Conservation (phyloP, 495 filamentous ascomycete species). For the Annulohypoxylon nitens region DNA sequence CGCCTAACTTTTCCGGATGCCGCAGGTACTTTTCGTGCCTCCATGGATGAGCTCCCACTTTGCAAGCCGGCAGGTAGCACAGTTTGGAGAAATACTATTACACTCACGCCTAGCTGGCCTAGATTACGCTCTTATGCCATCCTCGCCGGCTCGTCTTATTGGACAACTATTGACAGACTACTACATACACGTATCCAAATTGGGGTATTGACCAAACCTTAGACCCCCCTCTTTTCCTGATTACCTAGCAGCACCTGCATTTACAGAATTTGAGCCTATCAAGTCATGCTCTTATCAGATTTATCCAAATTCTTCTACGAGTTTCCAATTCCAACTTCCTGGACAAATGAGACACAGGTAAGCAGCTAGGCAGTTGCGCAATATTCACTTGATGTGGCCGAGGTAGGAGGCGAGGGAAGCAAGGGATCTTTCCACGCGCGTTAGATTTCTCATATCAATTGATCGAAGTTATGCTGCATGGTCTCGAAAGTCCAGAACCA, state of each 20-base stretch:
- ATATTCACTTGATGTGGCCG: conserved; percentile 8
- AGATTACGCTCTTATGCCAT: conserved; percentile 7
- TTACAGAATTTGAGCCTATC: conserved; percentile 12
- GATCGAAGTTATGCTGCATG: not conserved
- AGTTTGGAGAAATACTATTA: conserved; percentile 45
- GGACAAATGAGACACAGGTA: conserved; percentile 26
- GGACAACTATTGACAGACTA: conserved; percentile 19
- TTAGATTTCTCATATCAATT: conserved; percentile 1
- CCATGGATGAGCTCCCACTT: conserved; percentile 36
- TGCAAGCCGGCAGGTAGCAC: conserved; percentile 29
- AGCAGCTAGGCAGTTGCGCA: conserved; percentile 23
- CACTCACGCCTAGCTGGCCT: conserved; percentile 26
- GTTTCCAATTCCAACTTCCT: conserved; percentile 28
- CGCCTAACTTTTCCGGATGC: conserved; percentile 40
- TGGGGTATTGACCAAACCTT: conserved; percentile 17
- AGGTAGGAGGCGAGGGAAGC: conserved; percentile 36
- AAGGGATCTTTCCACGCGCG: conserved; percentile 2
- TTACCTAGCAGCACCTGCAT: not conserved
- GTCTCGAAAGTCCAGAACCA: conserved; percentile 11
- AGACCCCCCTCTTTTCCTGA: conserved; percentile 12
- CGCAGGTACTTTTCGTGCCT: conserved; percentile 39
- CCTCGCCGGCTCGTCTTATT: conserved; percentile 22
- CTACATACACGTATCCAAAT: conserved; percentile 32
- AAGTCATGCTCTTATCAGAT: conserved; percentile 33
- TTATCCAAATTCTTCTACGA: conserved; percentile 38